Evolutionary conservation across 257 asterid genomes (phyloP), one percentile per base, ranked within the genome.

Genomic region (Cinchona pubescens): DNA sequence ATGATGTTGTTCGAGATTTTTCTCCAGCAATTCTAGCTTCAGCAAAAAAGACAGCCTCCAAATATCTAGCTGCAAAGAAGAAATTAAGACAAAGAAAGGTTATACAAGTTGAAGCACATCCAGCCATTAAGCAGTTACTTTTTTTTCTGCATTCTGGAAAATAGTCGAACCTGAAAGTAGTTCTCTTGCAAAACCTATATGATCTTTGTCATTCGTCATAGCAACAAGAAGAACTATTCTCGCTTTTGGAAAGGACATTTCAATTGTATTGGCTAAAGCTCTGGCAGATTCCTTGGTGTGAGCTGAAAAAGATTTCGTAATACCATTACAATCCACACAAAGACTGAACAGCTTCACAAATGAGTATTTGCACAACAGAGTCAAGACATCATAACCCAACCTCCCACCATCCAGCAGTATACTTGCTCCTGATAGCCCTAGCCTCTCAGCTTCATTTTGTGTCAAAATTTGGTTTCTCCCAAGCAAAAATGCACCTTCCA

Each of bases 351-450:
- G 45, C 73, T 11, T 48, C 18, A 72, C 23, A 60, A 40, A 66
- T 8, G 11, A 51, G 53, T 58, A n/a, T 32, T 51, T 25, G 48
- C 21, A 18, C 40, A 25, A 29, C 25, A 37, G 46, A 63, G 35
- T 72, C 34, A 56, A 75, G 71, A 79, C 43, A 78, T 69, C 69
- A 60, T 45, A 75, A 63, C 53, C 71, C 72, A 76, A 93, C 99
- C 99, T 90, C 99, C 99, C 99, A 89, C 99, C 99, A 65, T 94
- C 99, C 40, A 92, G 88, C 78, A 92, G 82, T 83, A 92, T 59
- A 61, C 90, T 84, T 67, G 89, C 85, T 62, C 88, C 92, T 19
- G 89, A 87, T 61, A 92, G 81, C 62, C 94, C 97, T 55, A 94
- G 86, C 83, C 59, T 76, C 77, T 82, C 87, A 72, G 91, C 92